Evolutionary conservation across 2,329 filamentous ascomycete species (phyloP).

Genomic region (Achaetomium macrosporum): DNA sequence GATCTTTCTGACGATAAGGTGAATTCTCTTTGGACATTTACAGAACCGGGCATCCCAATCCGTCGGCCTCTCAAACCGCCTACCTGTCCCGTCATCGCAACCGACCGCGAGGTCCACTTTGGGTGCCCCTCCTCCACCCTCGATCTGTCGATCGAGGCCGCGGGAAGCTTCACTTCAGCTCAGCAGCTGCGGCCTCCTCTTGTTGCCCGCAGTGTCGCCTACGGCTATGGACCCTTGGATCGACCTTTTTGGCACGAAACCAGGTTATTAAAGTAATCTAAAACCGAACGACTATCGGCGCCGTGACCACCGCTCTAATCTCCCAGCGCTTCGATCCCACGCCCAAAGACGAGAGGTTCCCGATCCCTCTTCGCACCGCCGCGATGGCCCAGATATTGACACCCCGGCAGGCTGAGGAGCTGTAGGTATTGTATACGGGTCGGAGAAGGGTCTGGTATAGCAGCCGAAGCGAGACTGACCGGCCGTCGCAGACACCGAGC

Average conservation of each 20-base stretch:
- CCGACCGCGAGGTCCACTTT: slow-evolving; percentile 9
- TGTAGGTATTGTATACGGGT: slow-evolving; percentile 51
- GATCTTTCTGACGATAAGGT: not conserved
- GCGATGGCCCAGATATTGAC: slow-evolving; percentile 72
- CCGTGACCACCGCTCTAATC: slow-evolving; percentile 15
- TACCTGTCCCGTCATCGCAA: not conserved
- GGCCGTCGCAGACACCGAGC: slow-evolving; percentile 70
- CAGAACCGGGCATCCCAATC: too few relatives aligned
- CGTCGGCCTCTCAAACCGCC: not conserved
- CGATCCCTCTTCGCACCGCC: slow-evolving; percentile 12
- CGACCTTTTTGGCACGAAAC: not conserved
- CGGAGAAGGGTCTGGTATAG: not conserved
- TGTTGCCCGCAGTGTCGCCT: not conserved
- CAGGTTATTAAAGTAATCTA: not conserved
- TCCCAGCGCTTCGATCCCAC: slow-evolving; percentile 5
- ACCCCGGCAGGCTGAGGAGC: slow-evolving; percentile 76
- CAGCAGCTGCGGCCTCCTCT: not conserved
- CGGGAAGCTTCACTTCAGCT: slow-evolving; percentile 6
- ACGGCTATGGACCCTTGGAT: slow-evolving; percentile 7
- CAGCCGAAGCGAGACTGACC: slow-evolving; percentile 10
- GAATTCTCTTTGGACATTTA: not conserved
- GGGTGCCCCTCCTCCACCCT: slow-evolving; percentile 1
- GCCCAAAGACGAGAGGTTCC: slow-evolving; percentile 5
- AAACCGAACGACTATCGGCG: not conserved
- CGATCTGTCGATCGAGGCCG: slow-evolving; percentile 5